phyloP scores from a whole-genome alignment of 2,329 filamentous ascomycete genomes.

The Claviceps maximensis region DNA sequence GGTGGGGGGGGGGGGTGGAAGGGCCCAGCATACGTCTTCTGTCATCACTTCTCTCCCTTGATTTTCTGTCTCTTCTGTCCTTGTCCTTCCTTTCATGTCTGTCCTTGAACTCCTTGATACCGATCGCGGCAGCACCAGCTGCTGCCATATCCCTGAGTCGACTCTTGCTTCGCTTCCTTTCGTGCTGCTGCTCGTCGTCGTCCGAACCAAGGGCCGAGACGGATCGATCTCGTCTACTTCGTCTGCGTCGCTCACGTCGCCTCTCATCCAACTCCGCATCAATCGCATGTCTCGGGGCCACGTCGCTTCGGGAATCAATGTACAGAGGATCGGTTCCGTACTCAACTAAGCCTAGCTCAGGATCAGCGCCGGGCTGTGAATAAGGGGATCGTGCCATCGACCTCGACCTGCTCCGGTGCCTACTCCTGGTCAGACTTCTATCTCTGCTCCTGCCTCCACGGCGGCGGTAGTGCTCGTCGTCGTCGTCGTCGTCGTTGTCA shows the following conservation, averaged over 20 bases:
- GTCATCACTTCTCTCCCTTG: slow-evolving; percentile 18
- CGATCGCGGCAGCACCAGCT: slow-evolving; percentile 46
- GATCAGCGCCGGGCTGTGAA: slow-evolving; percentile 44
- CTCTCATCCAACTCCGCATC: slow-evolving; percentile 35
- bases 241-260: slow-evolving; percentile 24
- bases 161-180: slow-evolving; percentile 39
- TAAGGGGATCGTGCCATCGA: slow-evolving; percentile 37
- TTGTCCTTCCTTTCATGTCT: slow-evolving; percentile 24
- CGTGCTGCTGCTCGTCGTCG: slow-evolving; percentile 8
- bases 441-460: slow-evolving; percentile 21
- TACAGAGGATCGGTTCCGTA: slow-evolving; percentile 47
- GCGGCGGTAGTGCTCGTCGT: slow-evolving; percentile 15
- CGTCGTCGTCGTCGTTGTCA: slow-evolving; percentile 21
- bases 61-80: slow-evolving; percentile 24
- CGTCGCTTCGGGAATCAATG: slow-evolving; percentile 24
- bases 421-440: slow-evolving; percentile 14
- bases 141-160: slow-evolving; percentile 38
- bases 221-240: slow-evolving; percentile 21
- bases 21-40: slow-evolving; percentile 12
- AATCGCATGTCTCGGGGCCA: slow-evolving; percentile 26
- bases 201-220: slow-evolving; percentile 21
- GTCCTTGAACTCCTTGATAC: slow-evolving; percentile 47
- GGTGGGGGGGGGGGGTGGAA: background rate
- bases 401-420: slow-evolving; percentile 30
- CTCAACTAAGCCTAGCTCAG: slow-evolving; percentile 55